Conservation (phyloP, 164 flowering plant species). For the Magnolia changhungtana region DNA sequence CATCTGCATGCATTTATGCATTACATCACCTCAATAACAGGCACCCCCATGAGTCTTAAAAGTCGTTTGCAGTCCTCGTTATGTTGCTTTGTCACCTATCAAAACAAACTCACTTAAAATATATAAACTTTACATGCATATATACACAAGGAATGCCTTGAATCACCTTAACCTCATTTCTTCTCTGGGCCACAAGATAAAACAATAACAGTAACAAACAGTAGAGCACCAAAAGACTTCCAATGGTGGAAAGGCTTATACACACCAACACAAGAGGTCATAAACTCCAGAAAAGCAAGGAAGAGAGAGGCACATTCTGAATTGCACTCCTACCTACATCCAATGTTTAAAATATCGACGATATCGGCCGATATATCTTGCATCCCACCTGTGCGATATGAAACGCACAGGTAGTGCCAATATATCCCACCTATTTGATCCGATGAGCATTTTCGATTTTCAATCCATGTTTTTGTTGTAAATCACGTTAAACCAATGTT, state of each 20-base stretch:
- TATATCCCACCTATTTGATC: no score
- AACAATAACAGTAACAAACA: neutral
- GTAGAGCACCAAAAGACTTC: neutral
- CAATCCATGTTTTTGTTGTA: no score
- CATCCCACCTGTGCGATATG: no score
- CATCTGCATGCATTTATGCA: neutral
- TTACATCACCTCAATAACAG: conserved; percentile 82
- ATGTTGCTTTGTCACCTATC: conserved; percentile 90
- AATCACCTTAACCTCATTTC: neutral
- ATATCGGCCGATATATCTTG: no score
- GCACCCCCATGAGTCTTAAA: conserved; percentile 92
- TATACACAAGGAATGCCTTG: neutral
- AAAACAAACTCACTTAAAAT: conserved; percentile 10
- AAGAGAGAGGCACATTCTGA: neutral
- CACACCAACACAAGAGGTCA: neutral
- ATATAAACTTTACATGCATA: neutral
- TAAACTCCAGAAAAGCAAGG: neutral
- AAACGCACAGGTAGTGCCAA: no score
- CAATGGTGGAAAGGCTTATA: neutral
- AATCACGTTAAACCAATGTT: no score
- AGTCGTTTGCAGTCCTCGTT: conserved; percentile 96
- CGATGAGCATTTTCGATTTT: no score
- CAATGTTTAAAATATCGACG: no score
- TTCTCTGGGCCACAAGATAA: neutral
- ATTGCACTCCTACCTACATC: no score